A percentile compares a stretch with the other conserved stretches of the same genome.
Conservation (phyloP, 2,329 filamentous ascomycete genomes). For the Cercospora zeae-maydis region DNA sequence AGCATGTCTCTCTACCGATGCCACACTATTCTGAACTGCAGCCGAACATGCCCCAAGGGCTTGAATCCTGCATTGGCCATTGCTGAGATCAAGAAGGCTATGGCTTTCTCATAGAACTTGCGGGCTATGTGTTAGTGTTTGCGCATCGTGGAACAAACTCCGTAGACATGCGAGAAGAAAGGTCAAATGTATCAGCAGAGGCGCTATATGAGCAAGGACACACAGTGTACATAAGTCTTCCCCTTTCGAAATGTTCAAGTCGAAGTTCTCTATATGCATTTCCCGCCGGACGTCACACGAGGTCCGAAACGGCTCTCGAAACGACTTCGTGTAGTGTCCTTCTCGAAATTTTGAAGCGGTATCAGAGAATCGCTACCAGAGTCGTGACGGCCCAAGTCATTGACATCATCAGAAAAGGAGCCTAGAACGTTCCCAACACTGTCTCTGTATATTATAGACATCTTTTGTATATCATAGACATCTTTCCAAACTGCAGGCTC, state of each 20-base stretch:
- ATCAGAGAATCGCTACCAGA: background rate
- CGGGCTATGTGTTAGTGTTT: background rate
- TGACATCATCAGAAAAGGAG: background rate
- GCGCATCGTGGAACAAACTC: background rate
- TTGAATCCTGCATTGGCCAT: slow-evolving; percentile 93
- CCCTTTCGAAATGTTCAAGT: background rate
- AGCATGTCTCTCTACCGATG: slow-evolving; percentile 98
- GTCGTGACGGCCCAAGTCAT: background rate
- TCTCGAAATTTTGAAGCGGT: background rate
- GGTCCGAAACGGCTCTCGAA: background rate
- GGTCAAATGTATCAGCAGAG: background rate
- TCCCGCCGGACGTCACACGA: background rate
- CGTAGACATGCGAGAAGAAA: background rate
- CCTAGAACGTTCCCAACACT: background rate
- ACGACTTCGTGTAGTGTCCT: background rate
- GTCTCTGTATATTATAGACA: too few relatives aligned
- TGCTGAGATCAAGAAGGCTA: slow-evolving; percentile 97
- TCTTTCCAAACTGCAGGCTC: background rate
- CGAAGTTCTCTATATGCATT: background rate
- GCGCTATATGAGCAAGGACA: background rate
- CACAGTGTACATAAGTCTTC: background rate
- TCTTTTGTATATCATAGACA: too few relatives aligned
- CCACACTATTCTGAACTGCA: slow-evolving; percentile 99
- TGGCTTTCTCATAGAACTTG: slow-evolving; percentile 55
- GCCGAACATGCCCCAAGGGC: slow-evolving; percentile 95